These are phyloP conservation scores for Calcarisporium arbuscula DNA, from an alignment of 2,329 filamentous ascomycete species.

Conservation along the genomic window DNA sequence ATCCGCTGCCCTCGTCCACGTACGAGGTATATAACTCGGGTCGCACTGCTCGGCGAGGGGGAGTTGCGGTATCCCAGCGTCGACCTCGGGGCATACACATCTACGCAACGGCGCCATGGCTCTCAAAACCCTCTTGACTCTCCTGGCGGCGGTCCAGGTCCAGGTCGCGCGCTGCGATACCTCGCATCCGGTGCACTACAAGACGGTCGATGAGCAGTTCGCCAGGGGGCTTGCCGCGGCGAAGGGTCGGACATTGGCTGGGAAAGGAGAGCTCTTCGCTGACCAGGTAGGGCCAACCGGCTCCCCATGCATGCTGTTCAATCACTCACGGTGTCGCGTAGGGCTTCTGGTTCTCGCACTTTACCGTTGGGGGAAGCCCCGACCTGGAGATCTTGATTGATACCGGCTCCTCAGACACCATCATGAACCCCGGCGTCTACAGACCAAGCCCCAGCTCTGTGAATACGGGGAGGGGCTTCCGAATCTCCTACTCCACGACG, in stretches of 20 bases:
- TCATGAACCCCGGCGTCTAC: conserved; percentile 14
- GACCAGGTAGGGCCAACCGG: conserved; percentile 11
- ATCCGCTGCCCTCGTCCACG: too few species aligned
- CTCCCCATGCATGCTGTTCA: too few species aligned
- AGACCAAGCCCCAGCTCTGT: conserved; percentile 7
- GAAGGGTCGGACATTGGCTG: conserved; percentile 4
- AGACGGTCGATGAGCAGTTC: conserved; percentile 8
- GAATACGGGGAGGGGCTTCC: conserved; percentile 6
- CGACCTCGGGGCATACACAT: too few species aligned
- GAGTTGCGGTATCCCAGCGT: too few species aligned
- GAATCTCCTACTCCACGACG: conserved; percentile 12
- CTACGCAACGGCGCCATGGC: too few species aligned
- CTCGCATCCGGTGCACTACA: conserved; percentile 10
- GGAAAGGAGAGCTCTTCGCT: conserved; percentile 5
- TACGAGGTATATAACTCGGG: too few species aligned
- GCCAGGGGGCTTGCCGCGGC: conserved; percentile 7
- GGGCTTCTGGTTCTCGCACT: conserved; percentile 16
- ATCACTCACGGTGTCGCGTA: too few species aligned
- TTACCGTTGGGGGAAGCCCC: conserved; percentile 12
- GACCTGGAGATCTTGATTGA: conserved; percentile 14
- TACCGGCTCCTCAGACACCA: conserved; percentile 13
- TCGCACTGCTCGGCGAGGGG: too few species aligned
- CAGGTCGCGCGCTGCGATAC: conserved; percentile 9
- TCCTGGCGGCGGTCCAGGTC: conserved; percentile 8
- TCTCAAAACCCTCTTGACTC: conserved; percentile 6